Base-by-base conservation (phyloP, 495 filamentous ascomycete genomes). In the Jackrogersella minutella region DNA sequence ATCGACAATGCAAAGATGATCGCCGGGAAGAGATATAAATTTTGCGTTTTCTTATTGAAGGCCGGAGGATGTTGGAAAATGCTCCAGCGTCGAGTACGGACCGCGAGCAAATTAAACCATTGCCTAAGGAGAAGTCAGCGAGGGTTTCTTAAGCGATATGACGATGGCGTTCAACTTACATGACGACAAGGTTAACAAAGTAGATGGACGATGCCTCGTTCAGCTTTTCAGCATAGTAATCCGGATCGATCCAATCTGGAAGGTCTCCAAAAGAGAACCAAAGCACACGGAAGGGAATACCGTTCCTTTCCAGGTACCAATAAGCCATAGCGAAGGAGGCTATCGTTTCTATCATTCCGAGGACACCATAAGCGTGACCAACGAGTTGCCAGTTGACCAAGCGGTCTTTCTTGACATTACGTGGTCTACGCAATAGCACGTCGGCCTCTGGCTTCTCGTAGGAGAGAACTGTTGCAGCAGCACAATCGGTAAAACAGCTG, bases 371-470 rank as follows among this genome's bases (percentile, higher is more conserved):
- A 2, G 86, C 80, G 52, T 91, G 86, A 13, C 86, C 70, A 6
- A 90, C 79, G 1, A 91, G 77, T 62, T 86, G 81, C 79, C 83
- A 85, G 74, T 89, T 79, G n/a, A 91, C 87, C 0, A 91, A 81
- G 1, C 83, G 80, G 68, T 90, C 86, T 34, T 84, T 85, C 47
- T 81, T 84, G 1, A 83, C 76, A 54, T 86, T 81, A 33, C 88
- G 82, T 0, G 90, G 89, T 16, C 79, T 82, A 0, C 85, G 85
- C 14, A 81, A 67, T 1, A 92, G 76, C 0, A 91, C 81, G 64
- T 91, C 89, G 14, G 87, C 87, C 73, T 92, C 90, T 10, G 89
- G 87, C 30, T 84, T 78, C 69, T 93, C 88, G 77, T 90, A 90
- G 5, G 88, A 88, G 0, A 93, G 74, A 0, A 87, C 83, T 0